Base-by-base conservation (phyloP, 2,329 filamentous ascomycete genomes). In the Calycina herbarum region DNA sequence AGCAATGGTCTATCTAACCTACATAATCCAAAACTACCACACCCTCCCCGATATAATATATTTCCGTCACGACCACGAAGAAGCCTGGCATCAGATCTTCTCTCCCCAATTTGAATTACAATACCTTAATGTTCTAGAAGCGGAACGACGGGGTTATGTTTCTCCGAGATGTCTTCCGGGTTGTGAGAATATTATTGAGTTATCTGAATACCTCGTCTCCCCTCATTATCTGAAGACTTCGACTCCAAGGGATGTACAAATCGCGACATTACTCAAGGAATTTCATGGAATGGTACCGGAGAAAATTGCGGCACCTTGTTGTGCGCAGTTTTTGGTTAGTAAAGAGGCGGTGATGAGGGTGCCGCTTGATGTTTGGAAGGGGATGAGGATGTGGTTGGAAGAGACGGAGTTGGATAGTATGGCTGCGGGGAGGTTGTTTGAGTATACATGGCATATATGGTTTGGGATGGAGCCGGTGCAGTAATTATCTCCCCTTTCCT, bases 401-500 rank as follows among this genome's bases (percentile, higher is more conserved):
- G 78, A 82, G 8, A 86, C 86, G 3, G 76, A 81, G 7, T 73
- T 86, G 62, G 78, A 78, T n/a, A 83, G 87, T 70, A 79, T 79
- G 24, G 74, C 81, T 38, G 85, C 82, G 27, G 87, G 86, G 4
- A 78, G 86, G 40, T 81, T 89, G 8, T 80, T 89, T 72, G 87
- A 89, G 72, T 89, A 86, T 70, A 77, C 86, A 48, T 89, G 87
- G 87, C 87, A 90, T 76, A 79, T 87, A 68, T 86, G 86, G 45
- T 87, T 87, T 72, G 84, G 84, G 66, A 84, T 85, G 73, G 77
- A 82, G 29, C 74, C 82, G 6, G 81, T 89, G n/a, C 61, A 66
- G 70, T 71, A 40, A 67, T 29, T 1, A 4, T 29, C 27, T 29
- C 27, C 27, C 20, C 20, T 29, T 56, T 40, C 20, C 31, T 57